Conservation (phyloP, 768 basidiomycete genomes). For the Xerocomellus chrysenteron region DNA sequence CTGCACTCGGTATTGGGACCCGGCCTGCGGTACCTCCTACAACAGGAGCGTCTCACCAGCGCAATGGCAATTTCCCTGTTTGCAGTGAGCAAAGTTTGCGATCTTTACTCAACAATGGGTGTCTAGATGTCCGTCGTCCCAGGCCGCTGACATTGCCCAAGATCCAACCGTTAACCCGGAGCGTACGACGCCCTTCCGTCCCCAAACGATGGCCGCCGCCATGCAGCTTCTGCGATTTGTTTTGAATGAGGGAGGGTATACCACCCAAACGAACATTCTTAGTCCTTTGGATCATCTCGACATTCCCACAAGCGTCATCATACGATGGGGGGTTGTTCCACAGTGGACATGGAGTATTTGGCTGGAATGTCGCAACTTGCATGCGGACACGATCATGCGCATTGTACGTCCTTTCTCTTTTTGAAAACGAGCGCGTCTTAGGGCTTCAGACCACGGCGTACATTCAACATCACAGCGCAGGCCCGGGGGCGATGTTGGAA, state of each 20-base stretch:
- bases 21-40: constrained; percentile 9
- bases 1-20: constrained; percentile 4
- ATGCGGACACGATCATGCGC: constrained; percentile 47
- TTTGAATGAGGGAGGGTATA: constrained; percentile 30
- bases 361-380: constrained; percentile 50
- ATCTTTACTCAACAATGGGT: not conserved
- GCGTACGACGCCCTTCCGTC: constrained; percentile 36
- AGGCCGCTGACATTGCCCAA: constrained; percentile 24
- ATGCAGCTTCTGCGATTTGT: constrained; percentile 45
- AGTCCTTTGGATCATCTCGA: constrained; percentile 34
- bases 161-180: not conserved
- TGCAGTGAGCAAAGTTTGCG: constrained; percentile 27
- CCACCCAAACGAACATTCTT: constrained; percentile 2
- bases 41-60: constrained; percentile 30
- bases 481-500: not conserved
- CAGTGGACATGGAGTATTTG: constrained; percentile 69
- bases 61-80: constrained; percentile 39
- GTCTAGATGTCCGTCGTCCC: not conserved
- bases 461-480: constrained; percentile 41
- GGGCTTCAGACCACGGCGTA: constrained; percentile 49
- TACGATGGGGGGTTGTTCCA: constrained; percentile 56
- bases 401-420: constrained; percentile 40
- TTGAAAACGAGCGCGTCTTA: not conserved
- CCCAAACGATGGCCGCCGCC: constrained; percentile 44
- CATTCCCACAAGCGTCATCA: constrained; percentile 46